Base-by-base conservation (phyloP, 345 rosid species). In the Hibiscus tridactylites region DNA sequence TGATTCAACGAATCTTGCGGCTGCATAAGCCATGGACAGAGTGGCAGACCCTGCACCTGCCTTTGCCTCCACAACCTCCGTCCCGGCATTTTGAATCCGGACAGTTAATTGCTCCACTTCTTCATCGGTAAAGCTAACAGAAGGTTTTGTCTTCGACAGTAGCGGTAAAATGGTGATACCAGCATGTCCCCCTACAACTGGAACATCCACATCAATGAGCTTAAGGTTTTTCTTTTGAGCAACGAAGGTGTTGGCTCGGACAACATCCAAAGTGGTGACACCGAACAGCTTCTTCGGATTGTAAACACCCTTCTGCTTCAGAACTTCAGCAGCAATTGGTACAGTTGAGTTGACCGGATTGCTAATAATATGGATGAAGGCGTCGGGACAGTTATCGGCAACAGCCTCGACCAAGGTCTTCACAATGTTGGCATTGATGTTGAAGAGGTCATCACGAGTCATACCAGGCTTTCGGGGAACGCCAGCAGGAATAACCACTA, bases 1-100 rank as follows among this genome's bases (percentile, higher is more conserved):
- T 26, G 99, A 90, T 84, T 95, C 98, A 0, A 92, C 97, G 73
- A 92, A 92, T 84, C 97, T 87, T 11, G 99, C 99, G 2, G 97
- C 96, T 26, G 94, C 97, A 77, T 95, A 90, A 2, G 98, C 98
- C 98, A 95, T 95, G 6, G 99, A 92, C 68, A 95, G 79, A 12
- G 99, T 95, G 39, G 99, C 97, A 50, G 99, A 95, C 46, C 97
- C 99, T 8, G 96, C 93, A 74, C 99, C 97, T 1, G 93, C 99
- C 83, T 92, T 95, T 0, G 97, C 97, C 80, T 95, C 98, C 76
- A 92, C 97, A 21, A 95, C 97, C 84, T 92, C 97, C 1, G 96
- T 92, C 31, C 97, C 98, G 1, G 92, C 98, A 78, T 90, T 90
- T 82, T 92, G 98, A 79, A 92, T 95, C 83, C 97, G 87, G 29